These are phyloP conservation scores for Russula vinacea DNA, from an alignment of 768 basidiomycete genomes.

Conservation along the genomic window DNA sequence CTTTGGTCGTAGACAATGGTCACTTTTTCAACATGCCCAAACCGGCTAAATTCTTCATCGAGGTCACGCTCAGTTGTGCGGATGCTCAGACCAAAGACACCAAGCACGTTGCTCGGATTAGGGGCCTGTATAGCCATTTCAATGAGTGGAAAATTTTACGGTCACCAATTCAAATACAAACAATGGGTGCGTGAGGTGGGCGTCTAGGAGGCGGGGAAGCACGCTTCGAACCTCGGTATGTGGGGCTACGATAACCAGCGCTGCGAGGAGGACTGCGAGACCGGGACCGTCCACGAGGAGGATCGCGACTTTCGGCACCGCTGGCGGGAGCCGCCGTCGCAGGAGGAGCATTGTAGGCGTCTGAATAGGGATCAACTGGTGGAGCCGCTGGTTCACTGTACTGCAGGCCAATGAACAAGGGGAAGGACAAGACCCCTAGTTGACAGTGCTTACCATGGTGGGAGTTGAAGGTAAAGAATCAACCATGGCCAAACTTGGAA, in stretches of 20 bases:
- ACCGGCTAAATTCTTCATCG: constrained; percentile 88
- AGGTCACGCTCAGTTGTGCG: constrained; percentile 91
- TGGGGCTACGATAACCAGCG: constrained; percentile 60
- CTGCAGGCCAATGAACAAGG: constrained; percentile 38
- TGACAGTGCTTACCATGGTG: constrained; percentile 62
- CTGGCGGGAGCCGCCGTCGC: constrained; percentile 41
- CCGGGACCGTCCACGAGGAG: constrained; percentile 64
- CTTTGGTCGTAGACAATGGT: constrained; percentile 96
- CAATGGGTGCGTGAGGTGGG: constrained; percentile 69
- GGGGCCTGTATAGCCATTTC: constrained; percentile 60
- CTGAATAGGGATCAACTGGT: constrained; percentile 76
- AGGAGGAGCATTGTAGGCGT: constrained; percentile 71
- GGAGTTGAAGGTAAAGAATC: constrained; percentile 38
- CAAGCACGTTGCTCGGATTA: constrained; percentile 83
- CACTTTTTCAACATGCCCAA: constrained; percentile 90
- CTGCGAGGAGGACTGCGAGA: constrained; percentile 64
- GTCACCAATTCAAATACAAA: constrained; percentile 42
- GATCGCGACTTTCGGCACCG: constrained; percentile 53
- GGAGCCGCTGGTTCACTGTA: constrained; percentile 61
- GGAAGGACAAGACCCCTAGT: background rate
- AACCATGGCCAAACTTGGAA: constrained; percentile 36
- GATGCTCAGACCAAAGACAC: constrained; percentile 98
- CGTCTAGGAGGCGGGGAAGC: constrained; percentile 55
- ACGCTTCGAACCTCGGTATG: constrained; percentile 44
- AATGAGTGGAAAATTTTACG: constrained; percentile 32